Conservation (phyloP, 371 early-diverging fungal genomes). For the Mortierella sp. region DNA sequence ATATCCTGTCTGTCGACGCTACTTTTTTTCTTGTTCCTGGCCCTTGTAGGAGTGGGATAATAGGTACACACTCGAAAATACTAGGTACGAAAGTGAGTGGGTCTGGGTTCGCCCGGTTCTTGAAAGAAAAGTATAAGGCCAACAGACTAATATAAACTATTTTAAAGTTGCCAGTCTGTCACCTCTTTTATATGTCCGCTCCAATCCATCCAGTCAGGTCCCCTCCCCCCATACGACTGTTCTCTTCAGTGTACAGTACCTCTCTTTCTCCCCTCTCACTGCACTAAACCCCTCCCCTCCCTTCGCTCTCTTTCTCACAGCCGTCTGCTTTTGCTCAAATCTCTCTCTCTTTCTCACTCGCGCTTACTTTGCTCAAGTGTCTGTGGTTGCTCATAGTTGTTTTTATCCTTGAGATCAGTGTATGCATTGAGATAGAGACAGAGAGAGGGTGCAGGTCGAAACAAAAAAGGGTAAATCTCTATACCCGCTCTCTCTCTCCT, state of each 20-base stretch:
- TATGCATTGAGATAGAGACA: not conserved
- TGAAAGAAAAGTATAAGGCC: constrained; percentile 28
- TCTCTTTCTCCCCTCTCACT: not conserved
- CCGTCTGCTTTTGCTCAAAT: not conserved
- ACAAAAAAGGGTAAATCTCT: constrained; percentile 17
- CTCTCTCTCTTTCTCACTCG: not conserved
- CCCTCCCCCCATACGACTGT: not conserved
- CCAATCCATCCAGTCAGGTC: constrained; percentile 7
- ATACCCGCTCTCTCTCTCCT: not conserved
- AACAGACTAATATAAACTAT: constrained; percentile 29
- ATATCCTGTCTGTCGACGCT: not conserved
- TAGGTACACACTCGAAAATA: not conserved
- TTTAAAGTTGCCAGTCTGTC: constrained; percentile 20
- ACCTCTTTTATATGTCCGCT: not conserved
- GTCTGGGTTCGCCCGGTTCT: constrained; percentile 28
- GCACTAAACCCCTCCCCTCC: not conserved
- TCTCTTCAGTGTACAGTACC: not conserved
- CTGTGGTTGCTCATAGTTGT: constrained; percentile 5
- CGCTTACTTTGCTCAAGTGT: constrained; percentile 6
- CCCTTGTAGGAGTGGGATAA: not conserved
- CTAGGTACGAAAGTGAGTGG: not conserved
- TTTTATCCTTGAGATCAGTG: constrained; percentile 6
- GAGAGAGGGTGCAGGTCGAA: not conserved
- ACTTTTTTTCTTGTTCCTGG: not conserved
- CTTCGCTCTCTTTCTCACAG: not conserved